Base-by-base conservation (phyloP, 306 rosid genomes). In the Macrotyloma uniflorum region DNA sequence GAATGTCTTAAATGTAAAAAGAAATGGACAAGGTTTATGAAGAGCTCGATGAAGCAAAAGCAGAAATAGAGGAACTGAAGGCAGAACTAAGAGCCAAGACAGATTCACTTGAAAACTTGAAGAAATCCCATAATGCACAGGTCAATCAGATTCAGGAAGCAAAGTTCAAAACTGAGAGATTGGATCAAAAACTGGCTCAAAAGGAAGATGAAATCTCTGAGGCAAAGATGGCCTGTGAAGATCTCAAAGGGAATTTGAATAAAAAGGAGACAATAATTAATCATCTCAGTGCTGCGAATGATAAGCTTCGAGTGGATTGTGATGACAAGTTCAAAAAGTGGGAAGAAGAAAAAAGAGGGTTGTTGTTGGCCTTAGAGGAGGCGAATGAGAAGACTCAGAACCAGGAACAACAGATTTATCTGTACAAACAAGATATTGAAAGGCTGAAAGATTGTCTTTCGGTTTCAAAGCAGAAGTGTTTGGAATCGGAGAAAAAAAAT, bases 11-110 rank as follows among this genome's bases (percentile, higher is more conserved):
- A 10, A 59, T 58, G 77, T 46, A 76, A 76, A 53, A 82, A 68
- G 80, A 80, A 22, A 89, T 90, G 97, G 95, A 82, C 18, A 87
- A 78, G 47, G 83, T 89, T 45, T 89, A 70, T 75, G 88, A 78
- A 86, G 92, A 91, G 83, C 90, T 91, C 1, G 95, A 88, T 51
- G 92, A 87, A 53, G 90, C 90, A 26, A 90, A 90, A 73, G 77
- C 89, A 16, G 89, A 93, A 86, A 84, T 87, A 22, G 91, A 82
- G 76, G 87, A 78, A 86, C 91, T 89, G 49, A 89, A 71, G 69
- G 85, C 75, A 75, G 93, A 91, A 78, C 75, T 82, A 49, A 86
- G 86, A 81, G 84, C 62, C 18, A 88, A 88, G 73, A 75, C 81
- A 54, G 90, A 86, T 43, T 77, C 83, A 26, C 76, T 73, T 4